Evolutionary conservation across 2,329 filamentous ascomycete genomes (phyloP).

Genomic region (Dothideomycetes sp.): DNA sequence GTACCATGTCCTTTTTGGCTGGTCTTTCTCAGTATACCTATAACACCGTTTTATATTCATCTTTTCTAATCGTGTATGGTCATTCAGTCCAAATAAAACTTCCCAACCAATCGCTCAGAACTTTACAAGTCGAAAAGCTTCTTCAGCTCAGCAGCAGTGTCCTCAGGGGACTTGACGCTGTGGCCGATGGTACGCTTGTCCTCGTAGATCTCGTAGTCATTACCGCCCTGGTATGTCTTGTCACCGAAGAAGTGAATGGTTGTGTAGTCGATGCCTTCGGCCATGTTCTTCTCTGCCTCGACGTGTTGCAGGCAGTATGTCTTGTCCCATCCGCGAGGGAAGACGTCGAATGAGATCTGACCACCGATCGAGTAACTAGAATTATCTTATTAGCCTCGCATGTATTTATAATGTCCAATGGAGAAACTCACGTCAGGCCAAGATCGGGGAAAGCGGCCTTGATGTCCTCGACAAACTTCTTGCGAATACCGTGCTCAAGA

Average conservation of each 20-base stretch:
- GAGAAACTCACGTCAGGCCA: conserved; percentile 63
- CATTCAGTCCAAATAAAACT: no score
- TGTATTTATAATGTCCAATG: no score
- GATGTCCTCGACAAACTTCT: conserved; percentile 65
- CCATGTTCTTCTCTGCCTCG: conserved; percentile 60
- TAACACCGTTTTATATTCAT: background rate
- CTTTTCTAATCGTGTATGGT: no score
- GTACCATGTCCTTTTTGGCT: conserved; percentile 1
- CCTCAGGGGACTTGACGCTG: conserved; percentile 68
- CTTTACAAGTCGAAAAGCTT: conserved; percentile 54
- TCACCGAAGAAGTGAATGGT: conserved; percentile 97
- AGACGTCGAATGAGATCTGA: conserved; percentile 97
- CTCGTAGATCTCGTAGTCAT: conserved; percentile 88
- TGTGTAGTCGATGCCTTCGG: conserved; percentile 66
- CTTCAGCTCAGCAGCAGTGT: conserved; percentile 72
- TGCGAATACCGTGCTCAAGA: conserved; percentile 63
- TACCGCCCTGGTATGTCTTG: conserved; percentile 84
- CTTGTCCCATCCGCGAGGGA: conserved; percentile 97
- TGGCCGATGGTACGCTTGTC: conserved; percentile 80
- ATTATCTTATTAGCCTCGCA: no score
- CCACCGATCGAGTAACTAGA: conserved; percentile 83
- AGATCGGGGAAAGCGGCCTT: conserved; percentile 74
- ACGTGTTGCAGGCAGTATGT: conserved; percentile 89
- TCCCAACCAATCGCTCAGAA: no score
- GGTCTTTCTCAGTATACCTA: no score